Conservation (phyloP, 2,329 filamentous ascomycete genomes). For the Colletotrichum chlorophyti region DNA sequence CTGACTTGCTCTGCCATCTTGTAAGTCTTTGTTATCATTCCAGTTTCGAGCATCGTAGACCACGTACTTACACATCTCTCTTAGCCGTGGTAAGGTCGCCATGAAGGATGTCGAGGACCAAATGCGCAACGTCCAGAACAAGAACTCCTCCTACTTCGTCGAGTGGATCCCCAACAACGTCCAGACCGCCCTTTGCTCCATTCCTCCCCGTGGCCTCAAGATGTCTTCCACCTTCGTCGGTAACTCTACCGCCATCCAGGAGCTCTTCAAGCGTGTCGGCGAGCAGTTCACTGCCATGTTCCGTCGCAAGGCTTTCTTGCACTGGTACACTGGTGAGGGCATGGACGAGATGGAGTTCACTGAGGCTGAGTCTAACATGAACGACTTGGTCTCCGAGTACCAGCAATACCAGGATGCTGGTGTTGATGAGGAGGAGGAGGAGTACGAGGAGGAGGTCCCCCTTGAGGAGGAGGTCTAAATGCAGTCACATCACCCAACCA, state of each 20-base stretch:
- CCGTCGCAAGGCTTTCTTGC: constrained; percentile 99
- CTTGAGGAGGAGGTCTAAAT: constrained; percentile 71
- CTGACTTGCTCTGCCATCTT: constrained; percentile 99
- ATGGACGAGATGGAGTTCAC: constrained; percentile 99
- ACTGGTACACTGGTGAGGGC: constrained; percentile 99
- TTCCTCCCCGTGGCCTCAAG: constrained; percentile 95
- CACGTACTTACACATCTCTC: background rate
- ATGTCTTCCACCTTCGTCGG: constrained; percentile 99
- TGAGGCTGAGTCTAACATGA: constrained; percentile 99
- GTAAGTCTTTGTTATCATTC: too few relatives aligned
- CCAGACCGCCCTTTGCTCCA: constrained; percentile 98
- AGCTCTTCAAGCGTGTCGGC: constrained; percentile 99
- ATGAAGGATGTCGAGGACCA: constrained; percentile 99
- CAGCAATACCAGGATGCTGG: constrained; percentile 99
- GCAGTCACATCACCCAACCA: background rate
- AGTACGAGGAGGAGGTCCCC: constrained; percentile 87
- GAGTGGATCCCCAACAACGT: constrained; percentile 99
- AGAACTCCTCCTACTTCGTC: constrained; percentile 99
- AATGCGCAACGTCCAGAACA: constrained; percentile 99
- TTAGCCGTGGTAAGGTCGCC: constrained; percentile 94
- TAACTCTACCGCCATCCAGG: constrained; percentile 99
- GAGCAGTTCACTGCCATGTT: constrained; percentile 99
- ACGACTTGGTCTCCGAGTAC: constrained; percentile 99
- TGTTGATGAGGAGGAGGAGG: constrained; percentile 96
- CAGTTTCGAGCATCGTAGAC: background rate